These are phyloP conservation scores for Fraxinus americana DNA, from an alignment of 257 asterid species.

Conservation along the genomic window DNA sequence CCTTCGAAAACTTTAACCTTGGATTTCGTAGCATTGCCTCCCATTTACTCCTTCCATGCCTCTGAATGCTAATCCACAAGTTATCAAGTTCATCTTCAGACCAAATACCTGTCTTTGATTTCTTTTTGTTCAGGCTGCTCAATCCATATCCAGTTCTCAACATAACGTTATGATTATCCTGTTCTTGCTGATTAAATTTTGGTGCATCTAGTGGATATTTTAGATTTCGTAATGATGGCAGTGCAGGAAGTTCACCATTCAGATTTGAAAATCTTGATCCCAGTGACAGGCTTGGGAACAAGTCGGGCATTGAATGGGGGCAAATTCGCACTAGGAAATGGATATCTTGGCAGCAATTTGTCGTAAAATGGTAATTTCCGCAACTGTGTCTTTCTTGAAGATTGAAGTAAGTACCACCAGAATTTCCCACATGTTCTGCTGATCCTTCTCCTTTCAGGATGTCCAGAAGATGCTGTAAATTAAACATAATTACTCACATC, in stretches of 20 bases:
- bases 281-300: constrained; percentile 69
- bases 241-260: constrained; percentile 51
- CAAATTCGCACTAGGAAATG: constrained; percentile 53
- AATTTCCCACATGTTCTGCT: constrained; percentile 46
- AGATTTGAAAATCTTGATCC: constrained; percentile 65
- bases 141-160: constrained; percentile 75
- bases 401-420: constrained; percentile 50
- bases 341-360: constrained; percentile 65
- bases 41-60: constrained; percentile 92
- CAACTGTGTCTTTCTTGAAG: constrained; percentile 62
- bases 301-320: too few species aligned
- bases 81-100: constrained; percentile 93
- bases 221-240: constrained; percentile 72
- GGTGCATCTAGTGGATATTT: constrained; percentile 57
- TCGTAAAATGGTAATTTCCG: constrained; percentile 72
- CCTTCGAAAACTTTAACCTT: constrained; percentile 72
- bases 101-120: constrained; percentile 65
- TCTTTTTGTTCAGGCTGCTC: constrained; percentile 46
- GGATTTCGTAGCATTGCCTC: constrained; percentile 77
- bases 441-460: constrained; percentile 59
- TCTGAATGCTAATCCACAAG: constrained; percentile 92
- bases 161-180: constrained; percentile 64
- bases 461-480: constrained; percentile 57
- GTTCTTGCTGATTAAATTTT: constrained; percentile 58
- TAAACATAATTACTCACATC: constrained; percentile 11